These are phyloP conservation scores for Lodderomyces parapsilosis DNA, from an alignment of 1,139 yeast genomes.

Conservation along the genomic window DNA sequence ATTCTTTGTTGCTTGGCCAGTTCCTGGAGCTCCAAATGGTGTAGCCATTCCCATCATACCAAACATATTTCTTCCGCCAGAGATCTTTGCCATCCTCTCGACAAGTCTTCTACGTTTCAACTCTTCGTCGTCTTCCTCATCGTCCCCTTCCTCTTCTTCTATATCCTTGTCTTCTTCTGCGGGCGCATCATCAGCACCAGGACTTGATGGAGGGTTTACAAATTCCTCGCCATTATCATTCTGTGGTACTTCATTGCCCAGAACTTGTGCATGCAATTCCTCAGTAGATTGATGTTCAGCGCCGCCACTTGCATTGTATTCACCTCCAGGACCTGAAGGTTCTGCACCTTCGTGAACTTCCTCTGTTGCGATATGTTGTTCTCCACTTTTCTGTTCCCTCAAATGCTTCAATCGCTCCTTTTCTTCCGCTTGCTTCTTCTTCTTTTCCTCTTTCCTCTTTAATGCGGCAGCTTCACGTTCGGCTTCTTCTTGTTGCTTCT, in stretches of 20 bases:
- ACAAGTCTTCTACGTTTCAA: constrained; percentile 74
- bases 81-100: constrained; percentile 93
- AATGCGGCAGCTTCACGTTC: constrained; percentile 67
- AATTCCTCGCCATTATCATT: constrained; percentile 1
- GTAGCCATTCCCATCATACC: constrained; percentile 72
- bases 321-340: neutral
- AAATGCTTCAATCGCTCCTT: constrained; percentile 14
- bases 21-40: constrained; percentile 25
- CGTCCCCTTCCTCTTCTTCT: constrained; percentile 21
- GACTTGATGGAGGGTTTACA: neutral
- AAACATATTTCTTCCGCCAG: constrained; percentile 89
- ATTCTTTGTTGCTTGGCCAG: constrained; percentile 14
- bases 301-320: neutral
- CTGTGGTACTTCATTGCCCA: neutral
- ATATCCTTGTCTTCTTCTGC: constrained; percentile 16
- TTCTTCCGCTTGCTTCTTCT: constrained; percentile 34
- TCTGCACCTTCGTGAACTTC: neutral
- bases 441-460: constrained; percentile 57
- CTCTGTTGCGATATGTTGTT: constrained; percentile 4
- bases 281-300: neutral
- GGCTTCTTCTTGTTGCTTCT: constrained; percentile 79
- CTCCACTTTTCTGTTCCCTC: constrained; percentile 14
- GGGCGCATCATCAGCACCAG: constrained; percentile 3
- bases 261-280: neutral
- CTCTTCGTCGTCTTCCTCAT: constrained; percentile 69